phyloP scores from a whole-genome alignment of 108 stramenopile genomes.

The Nitzschia sp. region DNA sequence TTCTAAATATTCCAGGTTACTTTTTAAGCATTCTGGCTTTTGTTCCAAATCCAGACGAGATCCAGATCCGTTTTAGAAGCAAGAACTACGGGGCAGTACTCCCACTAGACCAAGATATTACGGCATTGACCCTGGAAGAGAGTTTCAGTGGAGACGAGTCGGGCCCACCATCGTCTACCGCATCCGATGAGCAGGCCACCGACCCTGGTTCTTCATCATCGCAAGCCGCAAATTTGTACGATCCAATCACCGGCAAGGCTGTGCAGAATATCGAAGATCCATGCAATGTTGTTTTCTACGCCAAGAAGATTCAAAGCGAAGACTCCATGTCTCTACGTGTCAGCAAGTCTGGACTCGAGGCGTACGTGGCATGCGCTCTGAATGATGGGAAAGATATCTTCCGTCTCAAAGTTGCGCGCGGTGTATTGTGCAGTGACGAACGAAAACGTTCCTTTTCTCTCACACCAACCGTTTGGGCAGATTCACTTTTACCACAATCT shows the following conservation, averaged over 20 bases:
- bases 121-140: background rate
- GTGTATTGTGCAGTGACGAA: background rate
- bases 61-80: background rate
- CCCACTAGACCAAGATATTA: background rate
- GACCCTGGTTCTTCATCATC: no score
- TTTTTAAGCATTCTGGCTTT: background rate
- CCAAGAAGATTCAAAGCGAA: background rate
- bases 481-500: background rate
- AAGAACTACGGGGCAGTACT: background rate
- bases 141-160: background rate
- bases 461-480: background rate
- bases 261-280: background rate
- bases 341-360: background rate
- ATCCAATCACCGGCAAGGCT: background rate
- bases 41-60: background rate
- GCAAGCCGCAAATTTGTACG: background rate
- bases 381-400: background rate
- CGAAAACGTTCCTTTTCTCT: background rate
- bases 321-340: background rate
- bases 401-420: background rate
- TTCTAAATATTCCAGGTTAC: background rate
- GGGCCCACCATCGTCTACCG: no score
- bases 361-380: background rate
- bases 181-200: no score
- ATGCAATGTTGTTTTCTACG: background rate